Conservation (phyloP, 768 basidiomycete genomes). For the Cystofilobasidium ferigula region DNA sequence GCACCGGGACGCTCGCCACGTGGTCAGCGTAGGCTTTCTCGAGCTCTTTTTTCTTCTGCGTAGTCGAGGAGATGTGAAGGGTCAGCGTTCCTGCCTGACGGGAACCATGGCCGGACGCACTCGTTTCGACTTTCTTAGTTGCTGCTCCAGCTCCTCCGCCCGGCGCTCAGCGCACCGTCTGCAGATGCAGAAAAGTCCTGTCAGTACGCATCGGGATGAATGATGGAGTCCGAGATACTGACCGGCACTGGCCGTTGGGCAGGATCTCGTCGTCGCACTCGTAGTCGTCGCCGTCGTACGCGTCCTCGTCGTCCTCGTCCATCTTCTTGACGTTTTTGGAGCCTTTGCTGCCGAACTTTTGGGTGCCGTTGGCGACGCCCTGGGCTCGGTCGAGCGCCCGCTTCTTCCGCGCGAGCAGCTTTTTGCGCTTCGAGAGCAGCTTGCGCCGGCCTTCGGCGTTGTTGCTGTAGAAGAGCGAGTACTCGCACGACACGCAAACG, state of each 20-base stretch:
- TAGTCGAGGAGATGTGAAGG: too few species aligned
- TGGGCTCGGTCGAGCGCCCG: slow-evolving; percentile 61
- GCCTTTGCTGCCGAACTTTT: neutral
- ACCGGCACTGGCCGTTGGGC: slow-evolving; percentile 16
- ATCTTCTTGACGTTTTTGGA: neutral
- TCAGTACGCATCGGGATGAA: neutral
- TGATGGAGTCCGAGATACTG: neutral
- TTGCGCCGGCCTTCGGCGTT: slow-evolving; percentile 55
- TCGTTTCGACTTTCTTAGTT: neutral
- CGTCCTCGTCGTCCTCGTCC: slow-evolving; percentile 1
- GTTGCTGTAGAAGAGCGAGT: slow-evolving; percentile 71
- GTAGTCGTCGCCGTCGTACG: slow-evolving; percentile 10
- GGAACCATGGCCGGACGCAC: neutral
- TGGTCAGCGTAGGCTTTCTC: neutral
- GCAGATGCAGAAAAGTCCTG: neutral
- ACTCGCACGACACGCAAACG: slow-evolving; percentile 92
- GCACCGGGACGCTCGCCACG: neutral
- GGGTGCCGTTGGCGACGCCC: slow-evolving; percentile 45
- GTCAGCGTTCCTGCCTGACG: too few species aligned
- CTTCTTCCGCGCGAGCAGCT: slow-evolving; percentile 59
- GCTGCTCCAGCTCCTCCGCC: neutral
- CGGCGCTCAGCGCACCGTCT: neutral
- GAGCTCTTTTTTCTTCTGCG: neutral
- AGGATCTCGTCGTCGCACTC: slow-evolving; percentile 24
- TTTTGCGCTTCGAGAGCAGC: slow-evolving; percentile 62